Conservation (phyloP, 495 filamentous ascomycete species). For the Neurospora intermedia region DNA sequence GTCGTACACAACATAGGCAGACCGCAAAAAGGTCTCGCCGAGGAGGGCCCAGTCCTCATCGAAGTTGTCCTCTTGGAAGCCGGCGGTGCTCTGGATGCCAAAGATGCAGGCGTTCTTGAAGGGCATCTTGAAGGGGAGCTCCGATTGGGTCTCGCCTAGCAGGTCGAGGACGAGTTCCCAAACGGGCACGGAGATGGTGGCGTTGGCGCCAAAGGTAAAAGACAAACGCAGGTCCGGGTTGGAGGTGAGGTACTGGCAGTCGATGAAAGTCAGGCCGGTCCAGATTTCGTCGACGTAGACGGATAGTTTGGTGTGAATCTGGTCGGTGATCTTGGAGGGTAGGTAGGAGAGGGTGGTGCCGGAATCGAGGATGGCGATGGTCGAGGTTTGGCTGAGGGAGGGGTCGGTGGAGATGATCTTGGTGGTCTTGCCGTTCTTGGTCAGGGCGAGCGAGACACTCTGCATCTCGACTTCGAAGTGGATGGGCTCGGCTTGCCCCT, state of each 20-base stretch:
- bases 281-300: slow-evolving; percentile 37
- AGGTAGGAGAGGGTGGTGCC: slow-evolving; percentile 77
- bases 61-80: slow-evolving; percentile 15
- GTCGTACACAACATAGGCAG: slow-evolving; percentile 91
- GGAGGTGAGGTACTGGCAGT: slow-evolving; percentile 40
- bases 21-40: slow-evolving; percentile 87
- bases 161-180: slow-evolving; percentile 64
- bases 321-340: slow-evolving; percentile 47
- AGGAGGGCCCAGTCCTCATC: slow-evolving; percentile 24
- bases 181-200: slow-evolving; percentile 55
- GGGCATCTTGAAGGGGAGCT: slow-evolving; percentile 15
- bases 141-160: slow-evolving; percentile 11
- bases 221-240: slow-evolving; percentile 47
- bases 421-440: slow-evolving; percentile 21
- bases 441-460: slow-evolving; percentile 18
- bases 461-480: slow-evolving; percentile 32
- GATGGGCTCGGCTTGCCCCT: slow-evolving; percentile 17
- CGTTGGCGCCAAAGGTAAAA: slow-evolving; percentile 47
- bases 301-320: slow-evolving; percentile 47
- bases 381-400: slow-evolving; percentile 16
- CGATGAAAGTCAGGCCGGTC: slow-evolving; percentile 33
- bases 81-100: slow-evolving; percentile 28
- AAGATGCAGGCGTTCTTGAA: slow-evolving; percentile 30
- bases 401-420: slow-evolving; percentile 31
- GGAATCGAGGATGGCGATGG: slow-evolving; percentile 71